Conservation (phyloP, 495 filamentous ascomycete genomes). For the Entonaema liquescens region DNA sequence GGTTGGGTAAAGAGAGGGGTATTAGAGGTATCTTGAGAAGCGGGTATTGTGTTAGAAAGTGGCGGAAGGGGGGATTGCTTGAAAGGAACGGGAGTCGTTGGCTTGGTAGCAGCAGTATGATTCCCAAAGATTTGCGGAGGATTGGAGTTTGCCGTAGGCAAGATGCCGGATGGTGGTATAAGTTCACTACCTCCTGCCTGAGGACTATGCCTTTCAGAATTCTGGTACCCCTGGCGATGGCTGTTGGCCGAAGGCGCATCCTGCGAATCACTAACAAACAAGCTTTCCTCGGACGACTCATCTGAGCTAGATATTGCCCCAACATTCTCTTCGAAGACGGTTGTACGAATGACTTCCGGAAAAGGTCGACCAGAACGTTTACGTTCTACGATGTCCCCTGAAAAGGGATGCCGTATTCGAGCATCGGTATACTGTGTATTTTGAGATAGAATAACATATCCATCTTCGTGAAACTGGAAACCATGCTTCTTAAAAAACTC, state of each 20-base stretch:
- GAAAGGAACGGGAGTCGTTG: background rate
- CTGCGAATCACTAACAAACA: slow-evolving; percentile 47
- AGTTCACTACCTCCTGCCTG: slow-evolving; percentile 1
- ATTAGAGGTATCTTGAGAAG: slow-evolving; percentile 1
- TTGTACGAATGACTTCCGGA: slow-evolving; percentile 54
- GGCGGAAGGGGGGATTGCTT: slow-evolving; percentile 1
- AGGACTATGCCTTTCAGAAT: background rate
- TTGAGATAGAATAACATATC: slow-evolving; percentile 59
- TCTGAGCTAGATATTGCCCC: slow-evolving; percentile 1
- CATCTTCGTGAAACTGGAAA: slow-evolving; percentile 63
- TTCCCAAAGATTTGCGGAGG: slow-evolving; percentile 14
- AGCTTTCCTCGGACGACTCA: slow-evolving; percentile 18
- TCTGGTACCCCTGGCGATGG: slow-evolving; percentile 2
- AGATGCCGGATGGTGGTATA: background rate
- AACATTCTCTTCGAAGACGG: slow-evolving; percentile 50
- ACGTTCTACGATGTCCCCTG: slow-evolving; percentile 55
- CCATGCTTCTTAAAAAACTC: slow-evolving; percentile 75
- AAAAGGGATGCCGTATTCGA: slow-evolving; percentile 54
- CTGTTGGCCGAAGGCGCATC: slow-evolving; percentile 3
- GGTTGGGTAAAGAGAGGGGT: background rate
- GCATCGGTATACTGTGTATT: slow-evolving; percentile 46
- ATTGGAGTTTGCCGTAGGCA: background rate
- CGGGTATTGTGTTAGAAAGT: background rate
- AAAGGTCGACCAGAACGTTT: slow-evolving; percentile 56
- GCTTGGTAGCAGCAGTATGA: slow-evolving; percentile 1